Percentiles rank a stretch among this genome's conserved stretches.
Evolutionary conservation across 1,139 yeast species (phyloP).

Genomic region (Saccharomyces uvarum): DNA sequence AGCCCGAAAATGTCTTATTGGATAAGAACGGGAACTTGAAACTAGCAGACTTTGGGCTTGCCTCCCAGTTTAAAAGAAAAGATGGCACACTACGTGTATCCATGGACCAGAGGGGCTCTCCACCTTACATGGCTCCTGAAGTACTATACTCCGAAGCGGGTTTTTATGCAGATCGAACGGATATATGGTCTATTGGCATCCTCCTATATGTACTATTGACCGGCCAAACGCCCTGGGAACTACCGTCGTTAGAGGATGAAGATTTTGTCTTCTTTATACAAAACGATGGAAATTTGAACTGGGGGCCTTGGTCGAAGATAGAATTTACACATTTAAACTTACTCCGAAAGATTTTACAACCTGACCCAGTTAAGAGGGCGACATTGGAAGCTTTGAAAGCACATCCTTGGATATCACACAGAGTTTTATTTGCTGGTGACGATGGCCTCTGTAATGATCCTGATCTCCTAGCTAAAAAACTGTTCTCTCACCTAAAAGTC

Average conservation of each 20-base stretch:
- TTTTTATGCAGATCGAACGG: slow-evolving; percentile 48
- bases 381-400: slow-evolving; percentile 35
- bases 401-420: slow-evolving; percentile 47
- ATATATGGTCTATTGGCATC: slow-evolving; percentile 61
- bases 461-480: slow-evolving; percentile 35
- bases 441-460: slow-evolving; percentile 47
- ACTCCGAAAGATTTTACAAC: slow-evolving; percentile 44
- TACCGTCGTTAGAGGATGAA: slow-evolving; percentile 43
- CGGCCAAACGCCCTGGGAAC: slow-evolving; percentile 64
- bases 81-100: slow-evolving; percentile 52
- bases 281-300: slow-evolving; percentile 39
- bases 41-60: slow-evolving; percentile 62
- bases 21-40: slow-evolving; percentile 60
- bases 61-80: slow-evolving; percentile 48
- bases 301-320: slow-evolving; percentile 46
- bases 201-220: slow-evolving; percentile 50
- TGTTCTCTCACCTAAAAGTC: slow-evolving; percentile 42
- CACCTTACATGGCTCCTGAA: slow-evolving; percentile 71
- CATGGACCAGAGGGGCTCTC: slow-evolving; percentile 55
- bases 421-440: slow-evolving; percentile 37
- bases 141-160: slow-evolving; percentile 37
- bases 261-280: slow-evolving; percentile 40
- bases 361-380: slow-evolving; percentile 39
- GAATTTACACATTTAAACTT: slow-evolving; percentile 43
- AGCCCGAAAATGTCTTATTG: slow-evolving; percentile 80